These are phyloP conservation scores for Oryza rufipogon DNA, from an alignment of 176 grass and related monocot species.

Conservation along the genomic window DNA sequence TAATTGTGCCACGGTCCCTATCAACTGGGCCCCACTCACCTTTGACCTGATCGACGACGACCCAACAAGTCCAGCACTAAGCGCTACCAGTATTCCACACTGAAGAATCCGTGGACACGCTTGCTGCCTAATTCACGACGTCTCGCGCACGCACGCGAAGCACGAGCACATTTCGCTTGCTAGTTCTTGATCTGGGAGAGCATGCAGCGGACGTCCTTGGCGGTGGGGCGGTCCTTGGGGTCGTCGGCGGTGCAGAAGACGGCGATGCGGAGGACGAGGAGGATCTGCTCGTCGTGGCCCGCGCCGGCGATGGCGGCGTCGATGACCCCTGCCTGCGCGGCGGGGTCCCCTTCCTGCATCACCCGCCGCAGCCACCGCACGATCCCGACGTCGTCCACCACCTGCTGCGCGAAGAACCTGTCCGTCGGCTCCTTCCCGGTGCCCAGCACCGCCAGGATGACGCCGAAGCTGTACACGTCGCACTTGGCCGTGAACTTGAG, in stretches of 20 bases:
- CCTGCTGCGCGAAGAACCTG: conserved; percentile 63
- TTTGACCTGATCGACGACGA: background rate
- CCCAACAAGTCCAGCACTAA: too few species aligned
- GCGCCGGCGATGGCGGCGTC: conserved; percentile 49
- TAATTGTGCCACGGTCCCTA: too few species aligned
- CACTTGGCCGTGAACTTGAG: conserved; percentile 77
- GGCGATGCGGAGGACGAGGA: conserved; percentile 67
- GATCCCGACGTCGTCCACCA: conserved; percentile 60
- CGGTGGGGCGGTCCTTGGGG: conserved; percentile 59
- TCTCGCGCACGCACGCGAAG: background rate
- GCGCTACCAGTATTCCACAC: background rate
- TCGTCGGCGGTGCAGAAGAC: conserved; percentile 73
- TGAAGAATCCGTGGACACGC: too few species aligned
- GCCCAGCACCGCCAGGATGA: conserved; percentile 77
- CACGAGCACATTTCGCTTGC: background rate
- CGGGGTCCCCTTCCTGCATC: conserved; percentile 27
- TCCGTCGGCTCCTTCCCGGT: conserved; percentile 78
- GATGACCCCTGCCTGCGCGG: conserved; percentile 34
- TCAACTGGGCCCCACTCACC: background rate
- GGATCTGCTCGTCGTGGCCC: conserved; percentile 71
- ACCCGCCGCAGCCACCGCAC: conserved; percentile 65
- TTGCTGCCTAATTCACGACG: background rate
- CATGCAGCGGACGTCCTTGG: conserved; percentile 73
- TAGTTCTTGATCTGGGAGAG: conserved; percentile 57
- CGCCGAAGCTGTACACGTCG: conserved; percentile 93